Evolutionary conservation across 2,329 filamentous ascomycete species (phyloP).

Genomic region (Colletotrichum tropicale): DNA sequence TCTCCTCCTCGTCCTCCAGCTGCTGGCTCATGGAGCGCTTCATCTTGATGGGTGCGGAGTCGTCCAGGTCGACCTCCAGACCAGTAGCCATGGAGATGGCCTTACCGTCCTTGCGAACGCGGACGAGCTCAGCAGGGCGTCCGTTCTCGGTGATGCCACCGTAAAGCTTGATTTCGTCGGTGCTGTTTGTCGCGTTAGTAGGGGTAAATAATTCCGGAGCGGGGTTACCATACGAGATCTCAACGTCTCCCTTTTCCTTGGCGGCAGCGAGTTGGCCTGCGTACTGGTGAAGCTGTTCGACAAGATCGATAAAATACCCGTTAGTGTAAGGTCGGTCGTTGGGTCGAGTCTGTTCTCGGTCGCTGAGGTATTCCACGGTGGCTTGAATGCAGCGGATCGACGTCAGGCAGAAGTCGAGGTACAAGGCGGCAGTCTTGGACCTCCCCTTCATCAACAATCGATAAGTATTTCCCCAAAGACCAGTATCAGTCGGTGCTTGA

Average conservation of each 20-base stretch:
- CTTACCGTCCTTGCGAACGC: slow-evolving; percentile 80
- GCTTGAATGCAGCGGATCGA: slow-evolving; percentile 90
- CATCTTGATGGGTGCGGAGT: slow-evolving; percentile 53
- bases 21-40: slow-evolving; percentile 73
- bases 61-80: slow-evolving; percentile 62
- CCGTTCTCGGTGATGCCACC: slow-evolving; percentile 85
- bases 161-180: slow-evolving; percentile 78
- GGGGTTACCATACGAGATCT: slow-evolving; percentile 56
- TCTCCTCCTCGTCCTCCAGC: slow-evolving; percentile 79
- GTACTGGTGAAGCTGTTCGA: slow-evolving; percentile 92
- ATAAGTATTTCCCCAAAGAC: slow-evolving; percentile 69
- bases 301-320: slow-evolving; percentile 95
- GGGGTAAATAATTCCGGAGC: not conserved
- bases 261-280: slow-evolving; percentile 81
- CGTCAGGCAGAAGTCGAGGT: slow-evolving; percentile 87
- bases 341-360: slow-evolving; percentile 84
- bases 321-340: slow-evolving; percentile 91
- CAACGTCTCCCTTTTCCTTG: slow-evolving; percentile 68
- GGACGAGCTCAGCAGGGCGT: slow-evolving; percentile 82
- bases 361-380: slow-evolving; percentile 83
- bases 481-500: slow-evolving; percentile 58
- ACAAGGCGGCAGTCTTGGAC: slow-evolving; percentile 72
- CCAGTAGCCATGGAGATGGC: slow-evolving; percentile 79
- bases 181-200: slow-evolving; percentile 30
- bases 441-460: slow-evolving; percentile 79